phyloP scores from a whole-genome alignment of 2,329 filamentous ascomycete genomes.

The Sclerotinia nivalis region DNA sequence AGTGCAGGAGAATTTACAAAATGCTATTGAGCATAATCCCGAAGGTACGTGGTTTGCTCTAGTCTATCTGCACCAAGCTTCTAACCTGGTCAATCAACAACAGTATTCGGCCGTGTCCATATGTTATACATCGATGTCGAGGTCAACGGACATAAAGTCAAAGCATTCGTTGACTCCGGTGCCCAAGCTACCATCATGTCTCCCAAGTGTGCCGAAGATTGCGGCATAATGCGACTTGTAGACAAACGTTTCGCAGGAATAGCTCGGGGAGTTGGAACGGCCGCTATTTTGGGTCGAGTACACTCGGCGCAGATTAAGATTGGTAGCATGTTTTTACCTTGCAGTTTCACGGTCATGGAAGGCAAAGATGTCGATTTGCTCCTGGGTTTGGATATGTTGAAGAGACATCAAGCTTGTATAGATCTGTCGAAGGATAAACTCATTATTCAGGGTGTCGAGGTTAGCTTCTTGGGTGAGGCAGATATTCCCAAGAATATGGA shows the following conservation, averaged over 20 bases:
- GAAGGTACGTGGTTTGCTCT: slow-evolving; percentile 66
- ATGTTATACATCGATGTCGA: slow-evolving; percentile 96
- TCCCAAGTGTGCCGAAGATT: slow-evolving; percentile 83
- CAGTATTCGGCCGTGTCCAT: slow-evolving; percentile 91
- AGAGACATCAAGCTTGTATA: slow-evolving; percentile 89
- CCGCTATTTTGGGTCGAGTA: slow-evolving; percentile 89
- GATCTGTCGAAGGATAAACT: slow-evolving; percentile 83
- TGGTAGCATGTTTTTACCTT: slow-evolving; percentile 81
- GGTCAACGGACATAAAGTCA: slow-evolving; percentile 89
- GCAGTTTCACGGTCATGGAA: slow-evolving; percentile 99
- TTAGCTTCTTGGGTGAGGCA: slow-evolving; percentile 86
- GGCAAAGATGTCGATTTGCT: slow-evolving; percentile 94
- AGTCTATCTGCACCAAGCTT: neutral
- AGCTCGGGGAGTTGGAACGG: slow-evolving; percentile 90
- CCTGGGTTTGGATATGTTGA: slow-evolving; percentile 93
- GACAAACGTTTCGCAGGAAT: slow-evolving; percentile 91
- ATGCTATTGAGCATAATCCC: slow-evolving; percentile 95
- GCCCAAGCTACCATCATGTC: slow-evolving; percentile 99
- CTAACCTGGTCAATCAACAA: slow-evolving; percentile 25
- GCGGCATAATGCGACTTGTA: slow-evolving; percentile 94
- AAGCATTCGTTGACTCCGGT: slow-evolving; percentile 95
- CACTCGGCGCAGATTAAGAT: slow-evolving; percentile 96
- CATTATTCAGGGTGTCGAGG: slow-evolving; percentile 83
- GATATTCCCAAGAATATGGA: slow-evolving; percentile 88
- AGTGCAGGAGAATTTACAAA: slow-evolving; percentile 93